Evolutionary conservation across 306 rosid species (phyloP), one percentile per base, ranked within the genome.

Genomic region (Arachis stenosperma): DNA sequence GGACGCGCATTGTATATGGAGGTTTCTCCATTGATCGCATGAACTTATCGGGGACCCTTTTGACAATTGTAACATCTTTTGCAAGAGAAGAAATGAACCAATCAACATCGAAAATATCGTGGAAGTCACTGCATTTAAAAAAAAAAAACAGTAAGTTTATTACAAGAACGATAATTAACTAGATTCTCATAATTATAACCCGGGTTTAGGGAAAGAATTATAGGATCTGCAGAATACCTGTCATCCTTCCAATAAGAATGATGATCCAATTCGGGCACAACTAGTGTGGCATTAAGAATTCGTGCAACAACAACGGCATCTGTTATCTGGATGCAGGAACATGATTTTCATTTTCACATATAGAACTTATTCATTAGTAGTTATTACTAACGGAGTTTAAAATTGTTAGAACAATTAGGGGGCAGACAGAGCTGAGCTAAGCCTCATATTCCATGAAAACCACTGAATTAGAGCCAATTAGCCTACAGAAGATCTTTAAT

Each of bases 1-100:
- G 99, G 61, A 95, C 99, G 3, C 99, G 96, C 99, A 88, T 95
- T 53, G 96, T 91, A 73, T 95, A 95, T 15, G 99, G 99, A 64
- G 98, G 98, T 79, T 95, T 95, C 47, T 95, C 98, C 99, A 95
- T 87, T 62, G 90, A 82, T 15, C 93, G 84, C 99, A 91, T 91
- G 65, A 90, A 81, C 83, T 90, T 91, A 64, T 90, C 89, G 42
- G 98, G 98, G 77, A 91, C 99, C 86, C 91, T 91, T 79, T 83
- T 90, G 50, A 95, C 88, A 65, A 91, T 88, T 52, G 92, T 81
- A 51, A 91, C 96, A 46, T 95, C 99, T 81, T 91, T 95, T 66
- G 95, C 86, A 57, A 95, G 97, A 76, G 82, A 88, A 78, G 98
- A 87, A 46, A 95, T 87, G 89, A 95, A 95, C 97, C 93, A 79